Conservation (phyloP, 2,329 filamentous ascomycete genomes). For the Cordyceps farinosa region DNA sequence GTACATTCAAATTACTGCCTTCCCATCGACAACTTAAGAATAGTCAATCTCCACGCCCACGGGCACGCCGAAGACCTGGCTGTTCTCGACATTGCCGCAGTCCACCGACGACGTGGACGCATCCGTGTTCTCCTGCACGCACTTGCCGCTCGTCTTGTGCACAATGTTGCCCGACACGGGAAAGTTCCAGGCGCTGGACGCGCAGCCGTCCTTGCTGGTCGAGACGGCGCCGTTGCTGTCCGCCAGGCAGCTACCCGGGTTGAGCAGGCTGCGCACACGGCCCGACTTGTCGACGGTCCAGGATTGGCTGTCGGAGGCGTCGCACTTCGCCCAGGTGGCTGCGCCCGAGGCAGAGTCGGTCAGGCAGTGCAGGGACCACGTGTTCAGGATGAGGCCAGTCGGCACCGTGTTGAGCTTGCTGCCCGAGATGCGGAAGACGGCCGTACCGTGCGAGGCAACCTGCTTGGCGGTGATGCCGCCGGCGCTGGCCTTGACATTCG, state of each 20-base stretch:
- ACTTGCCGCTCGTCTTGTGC: conserved; percentile 29
- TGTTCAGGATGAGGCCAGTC: conserved; percentile 47
- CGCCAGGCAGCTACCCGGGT: conserved; percentile 28
- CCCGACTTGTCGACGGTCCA: conserved; percentile 35
- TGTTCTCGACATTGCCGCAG: conserved; percentile 35
- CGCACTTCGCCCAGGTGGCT: conserved; percentile 33
- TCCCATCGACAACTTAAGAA: conserved; percentile 16
- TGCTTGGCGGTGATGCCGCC: conserved; percentile 22
- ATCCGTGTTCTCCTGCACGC: conserved; percentile 34
- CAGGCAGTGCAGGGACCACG: conserved; percentile 39
- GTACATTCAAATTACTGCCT: too few species aligned
- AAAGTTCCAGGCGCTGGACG: conserved; percentile 35
- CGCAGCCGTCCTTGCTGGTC: conserved; percentile 7
- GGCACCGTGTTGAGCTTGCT: conserved; percentile 29
- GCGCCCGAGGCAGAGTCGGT: conserved; percentile 14
- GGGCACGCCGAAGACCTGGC: conserved; percentile 43
- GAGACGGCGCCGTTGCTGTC: conserved; percentile 13
- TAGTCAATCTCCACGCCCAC: conserved; percentile 29
- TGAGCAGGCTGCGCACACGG: conserved; percentile 35
- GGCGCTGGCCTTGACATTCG: conserved; percentile 22
- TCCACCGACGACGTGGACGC: conserved; percentile 23
- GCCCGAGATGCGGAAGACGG: conserved; percentile 37
- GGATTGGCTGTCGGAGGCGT: conserved; percentile 37
- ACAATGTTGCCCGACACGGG: conserved; percentile 39
- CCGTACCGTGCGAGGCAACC: conserved; percentile 32